Evolutionary conservation across 1,284 basidiomycete genomes (phyloP).

Genomic region (Moesziomyces antarcticus): DNA sequence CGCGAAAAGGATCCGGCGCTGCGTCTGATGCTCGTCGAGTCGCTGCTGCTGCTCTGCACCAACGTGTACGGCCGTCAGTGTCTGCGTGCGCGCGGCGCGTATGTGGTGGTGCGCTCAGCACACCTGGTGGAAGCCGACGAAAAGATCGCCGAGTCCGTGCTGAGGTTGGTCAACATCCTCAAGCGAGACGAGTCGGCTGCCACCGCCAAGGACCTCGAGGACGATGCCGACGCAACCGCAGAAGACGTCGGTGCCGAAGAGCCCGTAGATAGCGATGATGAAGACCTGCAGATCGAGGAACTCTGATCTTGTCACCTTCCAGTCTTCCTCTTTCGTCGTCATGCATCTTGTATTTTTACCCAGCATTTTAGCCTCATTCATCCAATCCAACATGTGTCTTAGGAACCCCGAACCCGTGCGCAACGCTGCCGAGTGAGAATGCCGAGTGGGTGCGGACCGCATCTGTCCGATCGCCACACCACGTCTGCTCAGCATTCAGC

Average conservation of each 20-base stretch:
- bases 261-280: slow-evolving; percentile 47
- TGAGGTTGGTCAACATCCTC: slow-evolving; percentile 65
- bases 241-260: slow-evolving; percentile 48
- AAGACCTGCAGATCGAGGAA: slow-evolving; percentile 63
- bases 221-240: slow-evolving; percentile 39
- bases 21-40: slow-evolving; percentile 87
- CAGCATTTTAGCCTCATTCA: too few species aligned
- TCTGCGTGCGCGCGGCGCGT: slow-evolving; percentile 83
- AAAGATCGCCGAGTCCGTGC: slow-evolving; percentile 70
- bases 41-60: slow-evolving; percentile 86
- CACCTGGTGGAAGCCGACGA: slow-evolving; percentile 85
- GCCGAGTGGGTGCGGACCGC: too few species aligned
- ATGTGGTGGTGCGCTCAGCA: slow-evolving; percentile 83
- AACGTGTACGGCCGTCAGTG: slow-evolving; percentile 87
- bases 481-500: too few species aligned
- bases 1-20: slow-evolving; percentile 84
- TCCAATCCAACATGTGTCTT: too few species aligned
- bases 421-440: too few species aligned
- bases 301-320: slow-evolving; percentile 26
- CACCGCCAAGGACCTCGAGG: slow-evolving; percentile 49
- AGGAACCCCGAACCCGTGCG: too few species aligned
- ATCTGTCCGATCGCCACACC: too few species aligned
- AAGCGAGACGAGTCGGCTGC: slow-evolving; percentile 63
- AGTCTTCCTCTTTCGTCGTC: slow-evolving; percentile 1
- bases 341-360: slow-evolving; percentile 28